Base-by-base conservation (phyloP, 371 early-diverging fungal species). In the Circinella umbellata region DNA sequence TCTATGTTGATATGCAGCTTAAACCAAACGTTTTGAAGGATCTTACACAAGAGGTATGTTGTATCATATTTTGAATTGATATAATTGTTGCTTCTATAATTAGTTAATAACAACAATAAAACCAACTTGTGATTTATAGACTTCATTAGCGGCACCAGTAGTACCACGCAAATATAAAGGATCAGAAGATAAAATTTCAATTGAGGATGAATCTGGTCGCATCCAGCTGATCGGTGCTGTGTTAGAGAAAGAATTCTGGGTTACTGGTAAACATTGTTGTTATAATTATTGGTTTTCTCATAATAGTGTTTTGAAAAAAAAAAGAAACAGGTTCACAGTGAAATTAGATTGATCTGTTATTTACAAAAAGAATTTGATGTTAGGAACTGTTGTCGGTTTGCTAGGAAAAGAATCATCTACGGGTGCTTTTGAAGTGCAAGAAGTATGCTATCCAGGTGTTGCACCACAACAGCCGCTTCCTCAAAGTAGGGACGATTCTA, bases 131-230 rank as follows among this genome's bases (percentile, higher is more conserved):
- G 4, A 46, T 42, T 0, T 59, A 3, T 36, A 42, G 46, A 18
- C 38, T 3, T 14, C n/a, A 38, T 11, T 67, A 34, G 37, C n/a
- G 20, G 84, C 86, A 3, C 89, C 94, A 34, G 82, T 89, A 9
- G 83, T 86, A 20, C 83, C 89, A 7, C 77, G 76, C 35, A 92
- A 89, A 74, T 95, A 94, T 76, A 79, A 78, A 11, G 80, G 83
- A 14, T 90, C 88, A 4, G 73, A 80, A 0, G 92, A 94, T 67
- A 76, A 75, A 15, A 77, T 92, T n/a, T 80, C 86, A 10, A 70
- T 97, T 53, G 98, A 98, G 71, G 98, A 98, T 77, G 97, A 97
- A 73, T 95, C 94, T 1, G 97, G 98, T 1, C 89, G 97, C 47
- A 85, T 97, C 68, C 81, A 72, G 73, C 81, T 90, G 51, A 76